Evolutionary conservation across 768 basidiomycete genomes (phyloP).

Genomic region (Gyrodon lividus): DNA sequence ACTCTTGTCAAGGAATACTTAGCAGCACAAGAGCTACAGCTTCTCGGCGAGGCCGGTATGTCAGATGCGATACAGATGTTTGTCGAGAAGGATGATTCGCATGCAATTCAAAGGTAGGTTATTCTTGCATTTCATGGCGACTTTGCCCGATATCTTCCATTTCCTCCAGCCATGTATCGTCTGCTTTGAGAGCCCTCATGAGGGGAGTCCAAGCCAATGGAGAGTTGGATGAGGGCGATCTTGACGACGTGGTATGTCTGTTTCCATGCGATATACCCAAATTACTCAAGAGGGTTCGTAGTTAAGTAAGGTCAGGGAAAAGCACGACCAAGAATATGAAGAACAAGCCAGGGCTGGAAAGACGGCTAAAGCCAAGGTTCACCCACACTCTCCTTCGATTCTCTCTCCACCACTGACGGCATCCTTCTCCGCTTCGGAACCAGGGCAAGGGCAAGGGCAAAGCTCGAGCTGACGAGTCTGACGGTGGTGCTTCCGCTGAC

Average conservation of each 20-base stretch:
- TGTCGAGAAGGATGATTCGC: conserved; percentile 96
- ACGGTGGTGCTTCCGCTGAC: conserved; percentile 50
- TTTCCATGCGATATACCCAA: neutral
- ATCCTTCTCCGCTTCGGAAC: neutral
- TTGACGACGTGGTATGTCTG: conserved; percentile 66
- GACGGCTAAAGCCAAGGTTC: conserved; percentile 45
- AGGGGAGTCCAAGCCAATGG: conserved; percentile 65
- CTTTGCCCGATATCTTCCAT: neutral
- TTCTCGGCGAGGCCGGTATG: conserved; percentile 88
- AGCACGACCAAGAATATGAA: conserved; percentile 61
- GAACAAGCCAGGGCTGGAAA: conserved; percentile 44
- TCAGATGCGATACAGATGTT: conserved; percentile 92
- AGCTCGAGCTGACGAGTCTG: conserved; percentile 50
- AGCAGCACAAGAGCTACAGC: conserved; percentile 87
- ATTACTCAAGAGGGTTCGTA: conserved; percentile 23
- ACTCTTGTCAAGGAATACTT: conserved; percentile 92
- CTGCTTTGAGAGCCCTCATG: conserved; percentile 59
- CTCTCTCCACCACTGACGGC: neutral
- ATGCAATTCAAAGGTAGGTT: conserved; percentile 84
- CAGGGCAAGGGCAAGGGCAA: conserved; percentile 62
- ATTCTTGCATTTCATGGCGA: neutral
- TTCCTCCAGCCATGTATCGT: conserved; percentile 58
- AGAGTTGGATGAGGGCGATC: conserved; percentile 67
- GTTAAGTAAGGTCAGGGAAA: conserved; percentile 70
- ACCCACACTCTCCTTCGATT: neutral